Percentiles rank a stretch among this genome's conserved stretches.
Conservation (phyloP, 768 basidiomycete species). For the Agaricus sinodeliciosus region DNA sequence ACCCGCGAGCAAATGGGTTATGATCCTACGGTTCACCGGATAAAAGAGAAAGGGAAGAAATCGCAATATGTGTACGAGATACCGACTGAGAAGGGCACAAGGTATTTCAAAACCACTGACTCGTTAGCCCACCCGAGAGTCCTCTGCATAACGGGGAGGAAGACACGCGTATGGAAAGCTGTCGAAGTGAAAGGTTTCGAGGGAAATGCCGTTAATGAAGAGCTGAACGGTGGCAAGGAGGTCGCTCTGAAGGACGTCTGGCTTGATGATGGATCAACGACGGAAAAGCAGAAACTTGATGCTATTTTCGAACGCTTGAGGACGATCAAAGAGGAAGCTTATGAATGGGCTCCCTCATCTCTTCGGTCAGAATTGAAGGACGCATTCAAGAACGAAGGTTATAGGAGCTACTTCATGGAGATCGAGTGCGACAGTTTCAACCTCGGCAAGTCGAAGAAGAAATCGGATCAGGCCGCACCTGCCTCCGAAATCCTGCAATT, state of each 20-base stretch:
- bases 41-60: neutral
- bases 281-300: slow-evolving; percentile 13
- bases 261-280: slow-evolving; percentile 10
- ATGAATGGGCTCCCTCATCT: neutral
- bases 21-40: neutral
- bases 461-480: neutral
- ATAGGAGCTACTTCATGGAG: slow-evolving; percentile 4
- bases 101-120: neutral
- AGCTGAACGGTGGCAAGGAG: neutral
- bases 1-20: slow-evolving; percentile 3
- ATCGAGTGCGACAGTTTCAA: neutral
- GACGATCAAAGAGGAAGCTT: neutral
- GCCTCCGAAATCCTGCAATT: neutral
- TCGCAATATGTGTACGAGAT: neutral
- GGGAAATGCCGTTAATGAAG: neutral
- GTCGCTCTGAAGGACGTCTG: slow-evolving; percentile 17
- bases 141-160: slow-evolving; percentile 8
- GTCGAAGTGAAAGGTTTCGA: neutral
- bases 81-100: neutral
- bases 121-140: neutral
- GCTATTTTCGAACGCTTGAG: slow-evolving; percentile 10
- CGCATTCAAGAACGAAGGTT: neutral
- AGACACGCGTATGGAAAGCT: slow-evolving; percentile 13
- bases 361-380: neutral
- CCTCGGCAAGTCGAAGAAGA: neutral